phyloP scores from a whole-genome alignment of 345 rosid genomes.

The Bruguiera sexangula region DNA sequence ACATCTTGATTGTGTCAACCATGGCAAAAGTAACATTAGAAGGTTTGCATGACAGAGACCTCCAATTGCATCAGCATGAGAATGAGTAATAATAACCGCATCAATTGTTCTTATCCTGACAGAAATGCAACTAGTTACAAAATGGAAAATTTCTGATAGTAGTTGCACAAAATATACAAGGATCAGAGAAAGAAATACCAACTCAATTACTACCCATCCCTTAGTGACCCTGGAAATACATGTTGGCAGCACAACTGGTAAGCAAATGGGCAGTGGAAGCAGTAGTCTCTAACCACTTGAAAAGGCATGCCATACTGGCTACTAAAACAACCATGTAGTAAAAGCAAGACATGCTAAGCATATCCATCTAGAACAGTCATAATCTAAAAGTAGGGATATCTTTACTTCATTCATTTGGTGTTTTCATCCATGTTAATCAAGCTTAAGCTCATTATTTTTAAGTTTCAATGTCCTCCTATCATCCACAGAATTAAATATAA shows the following conservation, averaged over 20 bases:
- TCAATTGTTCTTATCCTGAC: constrained; percentile 97
- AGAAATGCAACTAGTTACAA: constrained; percentile 53
- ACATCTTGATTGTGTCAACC: constrained; percentile 11
- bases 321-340: too few relatives aligned
- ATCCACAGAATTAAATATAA: not conserved
- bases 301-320: too few relatives aligned
- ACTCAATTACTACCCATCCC: not conserved
- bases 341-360: too few relatives aligned
- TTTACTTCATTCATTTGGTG: too few relatives aligned
- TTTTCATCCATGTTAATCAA: too few relatives aligned
- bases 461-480: not conserved
- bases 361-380: too few relatives aligned
- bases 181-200: constrained; percentile 17
- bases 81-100: constrained; percentile 96
- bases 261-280: not conserved
- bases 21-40: constrained; percentile 21
- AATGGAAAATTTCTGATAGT: constrained; percentile 21
- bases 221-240: not conserved
- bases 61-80: constrained; percentile 99
- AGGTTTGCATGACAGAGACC: constrained; percentile 71
- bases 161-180: constrained; percentile 14
- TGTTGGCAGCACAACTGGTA: not conserved
- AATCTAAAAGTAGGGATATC: too few relatives aligned
- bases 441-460: not conserved
- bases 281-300: not conserved